Evolutionary conservation across 495 filamentous ascomycete species (phyloP), one percentile per base, ranked within the genome.

Genomic region (Tuber brumale): DNA sequence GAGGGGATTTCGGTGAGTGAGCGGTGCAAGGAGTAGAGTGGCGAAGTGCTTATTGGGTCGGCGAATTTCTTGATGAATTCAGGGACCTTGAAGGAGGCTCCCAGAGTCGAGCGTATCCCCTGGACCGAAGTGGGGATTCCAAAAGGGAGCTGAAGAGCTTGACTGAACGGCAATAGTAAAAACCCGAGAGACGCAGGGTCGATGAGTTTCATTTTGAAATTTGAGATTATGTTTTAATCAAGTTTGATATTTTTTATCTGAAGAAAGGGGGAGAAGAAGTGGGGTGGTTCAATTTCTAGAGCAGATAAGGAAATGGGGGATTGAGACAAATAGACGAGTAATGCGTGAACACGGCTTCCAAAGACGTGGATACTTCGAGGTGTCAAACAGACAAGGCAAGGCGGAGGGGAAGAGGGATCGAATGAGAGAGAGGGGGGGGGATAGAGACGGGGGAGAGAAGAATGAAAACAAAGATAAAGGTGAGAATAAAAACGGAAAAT

Each of bases 21-120:
- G 61, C 90, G 88, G 85, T 97, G 95, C 10, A 97, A 87, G 27
- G 88, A 87, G 73, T 97, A 89, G n/a, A 97, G 87, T 35, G 80
- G 77, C 12, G 80, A 82, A 21, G 80, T 72, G 61, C 77, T 73
- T 35, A 82, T 79, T 31, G 81, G 80, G 61, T 81, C 81, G 48
- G 80, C 75, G 39, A 82, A 78, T 14, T 76, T 79, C 51, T 74
- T 81, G 41, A 82, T 82, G 41, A 82, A 82, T 45, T 76, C 43
- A 31, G 81, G 81, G 51, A 82, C 76, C 23, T 82, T 75, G 35
- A 82, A 77, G 41, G 76, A 74, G 27, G 27, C 57, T 35, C 57
- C 57, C 57, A 66, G 57, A 16, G 57, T 66, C 57, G 57, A 66
- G 31, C 57, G 57, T 66, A 66, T 66, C 31, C 27, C 57, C 12